These are phyloP conservation scores for Eimeria zaria DNA, from an alignment of 169 alveolate genomes.

Conservation along the genomic window DNA sequence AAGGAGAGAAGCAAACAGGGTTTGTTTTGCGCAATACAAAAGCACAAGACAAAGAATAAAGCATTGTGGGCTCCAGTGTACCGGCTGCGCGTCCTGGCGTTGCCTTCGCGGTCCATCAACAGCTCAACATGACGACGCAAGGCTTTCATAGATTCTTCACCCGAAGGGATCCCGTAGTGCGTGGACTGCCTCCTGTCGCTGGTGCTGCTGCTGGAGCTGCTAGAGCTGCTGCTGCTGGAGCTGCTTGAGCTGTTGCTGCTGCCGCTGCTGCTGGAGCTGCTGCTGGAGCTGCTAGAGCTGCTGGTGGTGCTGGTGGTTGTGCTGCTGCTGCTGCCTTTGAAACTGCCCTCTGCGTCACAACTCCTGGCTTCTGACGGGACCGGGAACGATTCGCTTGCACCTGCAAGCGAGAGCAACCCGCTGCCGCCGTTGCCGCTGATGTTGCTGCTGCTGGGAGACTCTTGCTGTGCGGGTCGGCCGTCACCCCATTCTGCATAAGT, in stretches of 20 bases:
- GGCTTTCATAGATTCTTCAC: slow-evolving; percentile 56
- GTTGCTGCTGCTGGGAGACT: not conserved
- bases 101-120: slow-evolving; percentile 55
- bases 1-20: not conserved
- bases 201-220: not conserved
- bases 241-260: slow-evolving; percentile 29
- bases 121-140: slow-evolving; percentile 67
- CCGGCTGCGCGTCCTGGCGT: slow-evolving; percentile 71
- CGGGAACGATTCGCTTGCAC: not conserved
- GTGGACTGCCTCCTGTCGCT: not conserved
- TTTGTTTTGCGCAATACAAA: not conserved
- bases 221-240: not conserved
- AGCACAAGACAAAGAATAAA: not conserved
- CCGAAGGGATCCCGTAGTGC: slow-evolving; percentile 36
- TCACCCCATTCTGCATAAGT: not conserved
- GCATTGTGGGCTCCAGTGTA: not conserved
- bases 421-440: not conserved
- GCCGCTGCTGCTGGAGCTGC: not conserved
- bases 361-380: not conserved
- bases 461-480: not conserved
- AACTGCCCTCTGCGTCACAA: not conserved
- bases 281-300: slow-evolving; percentile 10
- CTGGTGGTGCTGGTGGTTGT: not conserved
- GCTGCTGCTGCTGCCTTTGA: not conserved
- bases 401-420: not conserved